Evolutionary conservation across 176 grass and related monocot genomes (phyloP), one percentile per base, ranked within the genome.

Genomic region (Musa troglodytarum): DNA sequence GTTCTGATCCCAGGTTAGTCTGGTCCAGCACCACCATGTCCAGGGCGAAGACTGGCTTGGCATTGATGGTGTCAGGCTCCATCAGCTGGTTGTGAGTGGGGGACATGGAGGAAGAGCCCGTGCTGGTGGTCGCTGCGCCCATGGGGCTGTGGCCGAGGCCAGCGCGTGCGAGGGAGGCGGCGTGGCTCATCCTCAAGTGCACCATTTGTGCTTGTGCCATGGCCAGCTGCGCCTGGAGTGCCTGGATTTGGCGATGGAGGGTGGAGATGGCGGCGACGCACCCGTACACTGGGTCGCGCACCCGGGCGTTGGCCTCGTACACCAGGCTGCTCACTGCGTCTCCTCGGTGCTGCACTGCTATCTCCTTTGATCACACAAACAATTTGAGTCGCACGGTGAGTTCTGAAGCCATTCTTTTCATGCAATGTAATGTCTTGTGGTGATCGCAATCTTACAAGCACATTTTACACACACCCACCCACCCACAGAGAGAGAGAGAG

Each of bases 321-420:
- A 96, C 89, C 76, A 96, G 85, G 63, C 93, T 96, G 85, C 93
- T 96, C 82, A 96, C 93, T 50, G 89, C 87, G 78, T 96, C 93
- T 15, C 89, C 87, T 34, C 93, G 81, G 87, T 96, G 93, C 80
- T 90, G 85, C 62, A 59, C 78, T 10, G 89, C 89, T 52, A 96
- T 85, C 53, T 96, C 93, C 93, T 96, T 85, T 79, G 78, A 20
- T 63, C 25, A 22, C 20, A 69, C 54, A 29, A 73, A 25, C 17
- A 62, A 54, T 53, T 11, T 1, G 6, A 22, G 29, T 34, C 29
- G 29, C 29, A 34, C 5, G 34, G 34, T 43, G 34, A 43, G 34
- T 43, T 43, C 3, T 5, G 34, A 43, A 43, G 34, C 34, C 34
- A 43, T 6, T 43, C 34, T 43, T 43, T 43, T 43, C 34, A 9